Conservation (phyloP, 768 basidiomycete species). For the Trichaptum fuscoviolaceum region DNA sequence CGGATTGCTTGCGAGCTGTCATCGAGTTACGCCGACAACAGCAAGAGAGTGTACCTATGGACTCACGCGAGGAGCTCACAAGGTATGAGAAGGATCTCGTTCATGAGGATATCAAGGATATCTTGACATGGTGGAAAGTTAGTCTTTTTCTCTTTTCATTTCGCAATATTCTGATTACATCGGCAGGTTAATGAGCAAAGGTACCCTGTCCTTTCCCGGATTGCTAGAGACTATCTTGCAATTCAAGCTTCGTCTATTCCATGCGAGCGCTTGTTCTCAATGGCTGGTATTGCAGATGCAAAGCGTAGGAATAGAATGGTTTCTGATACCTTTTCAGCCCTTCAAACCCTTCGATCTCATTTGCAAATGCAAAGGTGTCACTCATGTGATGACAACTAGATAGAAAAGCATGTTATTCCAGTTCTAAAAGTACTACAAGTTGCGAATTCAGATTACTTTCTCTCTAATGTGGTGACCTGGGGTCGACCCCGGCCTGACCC, state of each 20-base stretch:
- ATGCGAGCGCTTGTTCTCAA: conserved; percentile 17
- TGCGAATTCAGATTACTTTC: too few relatives aligned
- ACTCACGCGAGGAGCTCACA: not conserved
- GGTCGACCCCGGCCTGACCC: not conserved
- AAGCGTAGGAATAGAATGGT: conserved; percentile 9
- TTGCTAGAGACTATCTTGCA: conserved; percentile 15
- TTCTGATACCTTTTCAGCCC: conserved; percentile 9
- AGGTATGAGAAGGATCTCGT: not conserved
- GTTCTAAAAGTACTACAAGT: too few relatives aligned
- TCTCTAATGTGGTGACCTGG: too few relatives aligned
- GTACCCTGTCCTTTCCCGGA: conserved; percentile 11
- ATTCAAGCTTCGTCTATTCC: conserved; percentile 15
- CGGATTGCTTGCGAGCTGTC: not conserved
- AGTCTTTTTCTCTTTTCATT: not conserved
- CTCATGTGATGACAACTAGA: not conserved
- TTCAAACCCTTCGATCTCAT: conserved; percentile 13
- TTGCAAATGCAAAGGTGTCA: not conserved
- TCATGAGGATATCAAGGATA: not conserved
- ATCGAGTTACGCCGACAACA: not conserved
- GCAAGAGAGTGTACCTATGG: not conserved
- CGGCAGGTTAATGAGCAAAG: conserved; percentile 3
- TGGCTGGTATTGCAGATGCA: conserved; percentile 12
- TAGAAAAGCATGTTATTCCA: too few relatives aligned
- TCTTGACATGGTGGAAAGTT: conserved; percentile 5
- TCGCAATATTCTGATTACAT: not conserved